Evolutionary conservation across 352 stramenopile genomes (phyloP), one percentile per base, ranked within the genome.

Genomic region (Phytophthora crassamura): DNA sequence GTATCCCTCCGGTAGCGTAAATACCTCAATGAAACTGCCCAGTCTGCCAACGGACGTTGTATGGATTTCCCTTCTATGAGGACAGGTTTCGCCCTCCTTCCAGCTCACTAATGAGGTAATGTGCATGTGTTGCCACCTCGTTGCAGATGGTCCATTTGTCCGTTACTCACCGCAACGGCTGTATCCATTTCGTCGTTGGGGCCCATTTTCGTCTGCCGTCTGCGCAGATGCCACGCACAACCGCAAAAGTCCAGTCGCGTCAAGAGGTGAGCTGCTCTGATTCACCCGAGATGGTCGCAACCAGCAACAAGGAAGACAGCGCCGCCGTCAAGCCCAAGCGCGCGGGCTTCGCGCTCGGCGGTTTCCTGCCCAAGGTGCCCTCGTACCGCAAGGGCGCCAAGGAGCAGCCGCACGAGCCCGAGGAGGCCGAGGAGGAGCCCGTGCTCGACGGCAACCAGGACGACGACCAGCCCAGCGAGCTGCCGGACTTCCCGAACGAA

Each of bases 301-400:
- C 69, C 5, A 67, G 14, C 25, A 25, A 25, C 22, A 78, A 72
- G 56, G 74, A 83, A 54, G 68, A 78, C 35, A 63, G 51, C 22
- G 50, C 49, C 64, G 55, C 47, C 35, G 59, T 62, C 8, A 84
- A 84, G 64, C 80, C 86, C 56, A 86, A 85, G 49, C 82, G 72
- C 33, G 36, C 69, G 10, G 51, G 67, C 55, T 76, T 83, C 47
- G 72, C 70, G 9, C 72, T 88, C 15, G 81, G 84, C 55, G 86
- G 72, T 22, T 87, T 86, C 53, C 53, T 93, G 2, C 82, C 84
- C 35, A 90, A 88, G 56, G 78, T 90, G 3, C 70, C 84, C 20
- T 60, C 70, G 12, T 86, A 82, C 53, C 60, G 73, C 36, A 69
- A 86, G 69, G 71, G 25, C 32, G 51, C 57, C 35, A 77, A 76